Evolutionary conservation across 331 rosid genomes (phyloP), one percentile per base, ranked within the genome.

Genomic region (Acacia pycnantha): DNA sequence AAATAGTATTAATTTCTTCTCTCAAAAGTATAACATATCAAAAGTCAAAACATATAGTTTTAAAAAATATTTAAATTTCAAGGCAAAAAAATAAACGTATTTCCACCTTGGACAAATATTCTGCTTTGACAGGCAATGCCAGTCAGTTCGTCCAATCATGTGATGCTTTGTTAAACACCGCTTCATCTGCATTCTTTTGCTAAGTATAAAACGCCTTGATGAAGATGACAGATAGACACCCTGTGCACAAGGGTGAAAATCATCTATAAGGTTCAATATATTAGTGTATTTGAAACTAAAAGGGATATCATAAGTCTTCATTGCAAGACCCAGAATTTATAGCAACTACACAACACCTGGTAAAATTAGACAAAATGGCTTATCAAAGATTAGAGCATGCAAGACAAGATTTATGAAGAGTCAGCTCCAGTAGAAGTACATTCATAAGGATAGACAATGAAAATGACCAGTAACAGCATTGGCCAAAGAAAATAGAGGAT

Each of bases 41-140:
- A 58, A 64, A 64, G 13, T 62, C 14, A 12, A 59, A 64, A 64
- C 21, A 64, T 29, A 14, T 29, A 29, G 4, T 13, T 15, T 64
- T 29, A 13, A 4, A 62, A 64, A 6, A 64, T 26, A 35, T 46
- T 73, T 71, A 77, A 72, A 77, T 66, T 73, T 66, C 75, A 47
- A 19, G 74, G 72, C 13, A 44, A 73, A 2, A 41, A 83, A 33
- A 73, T 79, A 72, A 62, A 59, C 70, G 76, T 73, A 74, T 50
- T 78, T 84, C 67, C 76, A 91, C 98, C 94, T 91, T 77, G 87
- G 78, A 88, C 90, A 86, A 83, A 76, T 76, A 89, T 82, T 91
- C 68, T 67, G 82, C 85, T 90, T 91, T 75, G 83, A 61, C 50
- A 73, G 73, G 53, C 70, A 71, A 68, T 85, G 81, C 85, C 88